Evolutionary conservation across 495 filamentous ascomycete genomes (phyloP), one percentile per base, ranked within the genome.

Genomic region (Cercophora sp.): DNA sequence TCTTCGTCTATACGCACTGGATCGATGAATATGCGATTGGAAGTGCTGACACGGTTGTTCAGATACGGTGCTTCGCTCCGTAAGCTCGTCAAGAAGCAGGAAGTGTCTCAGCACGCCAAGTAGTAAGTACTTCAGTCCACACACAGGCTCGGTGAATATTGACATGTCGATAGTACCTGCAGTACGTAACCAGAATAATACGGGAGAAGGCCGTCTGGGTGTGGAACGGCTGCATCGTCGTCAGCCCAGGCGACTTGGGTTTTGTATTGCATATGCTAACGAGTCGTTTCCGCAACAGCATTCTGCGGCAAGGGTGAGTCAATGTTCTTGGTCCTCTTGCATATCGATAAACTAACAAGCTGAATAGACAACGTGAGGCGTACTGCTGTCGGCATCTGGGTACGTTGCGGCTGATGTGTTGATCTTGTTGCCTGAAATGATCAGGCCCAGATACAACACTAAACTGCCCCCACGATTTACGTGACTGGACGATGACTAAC

Each of bases 31-130:
- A n/a, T n/a, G n/a, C n/a, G n/a, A n/a, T n/a, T n/a, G n/a, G n/a
- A n/a, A n/a, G n/a, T n/a, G n/a, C n/a, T n/a, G n/a, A n/a, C n/a
- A n/a, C n/a, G n/a, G n/a, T n/a, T n/a, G n/a, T n/a, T n/a, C 27
- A 71, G 93, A 85, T 98, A 98, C 77, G 93, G 93, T 86, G 93
- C 93, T 72, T 98, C 93, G 67, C 88, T 98, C 76, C 89, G 93
- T 80, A 98, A 97, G 82, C 93, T 96, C 75, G 89, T 97, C 70
- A 98, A 98, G 88, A 96, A 96, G 85, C 96, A 96, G 87, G 93
- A 98, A 86, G 85, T 96, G 68, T 85, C 87, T 50, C 92, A 97
- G 75, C 92, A 96, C 82, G 89, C 90, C 74, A 81, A 85, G 71
- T 96, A 96, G 54, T 56, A 29, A 51, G 54, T 45, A 26, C 22